Conservation (phyloP, 345 rosid species). For the Corymbia maculata region DNA sequence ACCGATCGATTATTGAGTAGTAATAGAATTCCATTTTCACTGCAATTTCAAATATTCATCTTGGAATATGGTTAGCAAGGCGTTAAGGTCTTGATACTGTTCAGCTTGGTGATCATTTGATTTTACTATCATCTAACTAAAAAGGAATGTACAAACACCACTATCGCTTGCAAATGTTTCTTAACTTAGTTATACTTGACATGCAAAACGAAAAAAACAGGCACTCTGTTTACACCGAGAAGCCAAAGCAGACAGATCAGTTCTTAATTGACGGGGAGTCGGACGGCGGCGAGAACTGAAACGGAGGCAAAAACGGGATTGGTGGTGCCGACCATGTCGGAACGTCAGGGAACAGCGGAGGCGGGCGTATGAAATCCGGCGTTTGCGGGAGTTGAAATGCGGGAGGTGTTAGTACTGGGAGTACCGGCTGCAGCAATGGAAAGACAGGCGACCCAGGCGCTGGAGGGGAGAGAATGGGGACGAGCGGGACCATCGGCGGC, state of each 20-base stretch:
- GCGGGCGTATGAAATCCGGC: background rate
- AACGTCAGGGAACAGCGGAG: background rate
- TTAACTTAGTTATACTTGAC: background rate
- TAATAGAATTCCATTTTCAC: background rate
- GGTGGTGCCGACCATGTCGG: background rate
- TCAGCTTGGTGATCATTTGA: background rate
- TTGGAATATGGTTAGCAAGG: background rate
- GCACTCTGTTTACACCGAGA: background rate
- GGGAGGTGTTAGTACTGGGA: background rate
- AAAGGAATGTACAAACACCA: background rate
- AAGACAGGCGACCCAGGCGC: background rate
- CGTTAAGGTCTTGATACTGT: background rate
- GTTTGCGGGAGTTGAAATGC: background rate
- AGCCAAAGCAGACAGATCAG: background rate
- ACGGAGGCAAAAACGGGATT: background rate
- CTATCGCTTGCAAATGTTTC: background rate
- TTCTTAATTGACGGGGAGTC: background rate
- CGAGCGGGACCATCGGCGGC: background rate
- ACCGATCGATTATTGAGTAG: background rate
- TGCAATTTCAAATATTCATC: background rate
- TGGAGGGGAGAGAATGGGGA: constrained; percentile 1
- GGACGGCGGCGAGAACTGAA: background rate
- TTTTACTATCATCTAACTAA: background rate
- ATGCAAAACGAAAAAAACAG: background rate
- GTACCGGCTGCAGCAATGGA: background rate